Conservation (phyloP, 2,329 filamentous ascomycete species). For the Dothiorella sarmentorum region DNA sequence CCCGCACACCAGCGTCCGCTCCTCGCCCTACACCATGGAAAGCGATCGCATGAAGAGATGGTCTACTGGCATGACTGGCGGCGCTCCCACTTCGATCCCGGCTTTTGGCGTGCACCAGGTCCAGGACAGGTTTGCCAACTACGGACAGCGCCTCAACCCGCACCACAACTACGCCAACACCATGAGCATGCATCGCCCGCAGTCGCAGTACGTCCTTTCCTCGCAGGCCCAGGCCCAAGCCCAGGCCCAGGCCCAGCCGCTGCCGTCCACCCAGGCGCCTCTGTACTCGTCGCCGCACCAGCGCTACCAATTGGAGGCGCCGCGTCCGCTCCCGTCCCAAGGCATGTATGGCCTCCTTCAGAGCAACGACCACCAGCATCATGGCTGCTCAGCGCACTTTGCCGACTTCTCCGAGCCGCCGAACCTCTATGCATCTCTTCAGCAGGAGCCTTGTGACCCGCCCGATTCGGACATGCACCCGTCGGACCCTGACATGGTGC, state of each 20-base stretch:
- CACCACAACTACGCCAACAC: constrained; percentile 41
- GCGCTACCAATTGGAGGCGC: constrained; percentile 54
- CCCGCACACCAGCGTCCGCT: constrained; percentile 58
- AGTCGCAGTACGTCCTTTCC: constrained; percentile 36
- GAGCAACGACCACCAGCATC: constrained; percentile 68
- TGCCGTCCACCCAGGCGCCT: constrained; percentile 39
- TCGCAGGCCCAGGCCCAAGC: no score
- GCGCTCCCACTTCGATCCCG: constrained; percentile 57
- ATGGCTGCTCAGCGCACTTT: constrained; percentile 61
- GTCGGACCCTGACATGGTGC: constrained; percentile 68
- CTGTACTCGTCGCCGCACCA: constrained; percentile 50
- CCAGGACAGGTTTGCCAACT: constrained; percentile 60
- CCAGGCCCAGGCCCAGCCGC: no score
- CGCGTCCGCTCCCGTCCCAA: constrained; percentile 61
- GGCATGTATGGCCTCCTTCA: constrained; percentile 70
- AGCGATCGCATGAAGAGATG: constrained; percentile 67
- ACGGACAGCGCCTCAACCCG: constrained; percentile 54
- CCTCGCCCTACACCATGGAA: constrained; percentile 67
- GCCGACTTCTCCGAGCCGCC: constrained; percentile 71
- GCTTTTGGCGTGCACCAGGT: constrained; percentile 55
- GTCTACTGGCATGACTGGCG: constrained; percentile 58
- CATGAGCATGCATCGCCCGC: constrained; percentile 31
- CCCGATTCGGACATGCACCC: constrained; percentile 81
- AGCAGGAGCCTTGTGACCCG: constrained; percentile 69
- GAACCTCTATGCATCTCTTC: constrained; percentile 70